phyloP scores from a whole-genome alignment of 78 protist genomes.

The Emiliania huxleyi region DNA sequence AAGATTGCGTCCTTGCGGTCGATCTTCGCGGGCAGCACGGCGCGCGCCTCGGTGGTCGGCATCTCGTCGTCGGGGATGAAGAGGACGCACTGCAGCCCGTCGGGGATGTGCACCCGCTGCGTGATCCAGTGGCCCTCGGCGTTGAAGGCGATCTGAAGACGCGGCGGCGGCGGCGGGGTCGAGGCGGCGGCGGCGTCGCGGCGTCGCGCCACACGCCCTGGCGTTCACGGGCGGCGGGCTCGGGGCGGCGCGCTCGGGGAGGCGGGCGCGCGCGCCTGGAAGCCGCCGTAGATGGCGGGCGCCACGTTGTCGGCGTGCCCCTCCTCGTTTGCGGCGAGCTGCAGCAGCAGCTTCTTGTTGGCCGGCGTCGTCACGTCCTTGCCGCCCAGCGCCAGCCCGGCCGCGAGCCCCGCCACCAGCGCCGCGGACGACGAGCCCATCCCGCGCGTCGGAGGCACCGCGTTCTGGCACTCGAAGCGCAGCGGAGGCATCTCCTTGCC shows the following conservation, averaged over 20 bases:
- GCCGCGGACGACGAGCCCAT: constrained; percentile 47
- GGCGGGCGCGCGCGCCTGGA: too few relatives aligned
- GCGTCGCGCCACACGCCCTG: too few relatives aligned
- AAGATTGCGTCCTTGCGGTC: constrained; percentile 51
- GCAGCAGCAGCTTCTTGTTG: constrained; percentile 14
- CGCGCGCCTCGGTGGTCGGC: constrained; percentile 44
- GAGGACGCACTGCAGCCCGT: constrained; percentile 38
- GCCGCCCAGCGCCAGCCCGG: constrained; percentile 60
- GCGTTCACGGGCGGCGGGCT: too few relatives aligned
- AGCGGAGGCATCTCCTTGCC: background rate
- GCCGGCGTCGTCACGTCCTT: constrained; percentile 10
- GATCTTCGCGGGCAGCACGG: background rate
- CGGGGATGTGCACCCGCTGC: constrained; percentile 33
- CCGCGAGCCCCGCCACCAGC: constrained; percentile 57
- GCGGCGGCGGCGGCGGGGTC: background rate
- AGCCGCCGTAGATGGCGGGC: constrained; percentile 65
- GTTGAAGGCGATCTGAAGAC: constrained; percentile 1
- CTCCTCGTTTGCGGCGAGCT: constrained; percentile 53
- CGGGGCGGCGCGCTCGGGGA: too few relatives aligned
- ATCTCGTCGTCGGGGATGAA: constrained; percentile 55
- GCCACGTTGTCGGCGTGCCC: constrained; percentile 68
- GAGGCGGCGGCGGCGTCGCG: too few relatives aligned
- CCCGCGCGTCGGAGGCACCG: constrained; percentile 53
- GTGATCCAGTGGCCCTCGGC: constrained; percentile 24
- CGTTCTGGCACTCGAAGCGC: constrained; percentile 15